Conservation (phyloP, 306 rosid genomes). For the Cucurbita ficifolia region DNA sequence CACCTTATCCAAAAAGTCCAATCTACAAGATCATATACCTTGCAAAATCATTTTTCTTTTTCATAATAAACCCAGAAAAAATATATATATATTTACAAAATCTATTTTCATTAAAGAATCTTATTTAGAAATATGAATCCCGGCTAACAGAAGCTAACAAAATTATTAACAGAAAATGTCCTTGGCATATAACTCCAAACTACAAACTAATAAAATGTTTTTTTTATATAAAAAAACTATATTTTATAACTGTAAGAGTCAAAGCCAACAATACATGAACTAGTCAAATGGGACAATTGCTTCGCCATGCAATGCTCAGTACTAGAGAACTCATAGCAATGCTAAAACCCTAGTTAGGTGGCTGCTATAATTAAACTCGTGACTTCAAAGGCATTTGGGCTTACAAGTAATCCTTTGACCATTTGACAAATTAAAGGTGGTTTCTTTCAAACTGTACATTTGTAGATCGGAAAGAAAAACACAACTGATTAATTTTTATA, state of each 20-base stretch:
- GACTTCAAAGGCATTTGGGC: background rate
- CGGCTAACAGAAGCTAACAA: background rate
- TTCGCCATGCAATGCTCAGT: background rate
- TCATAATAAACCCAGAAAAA: too few relatives aligned
- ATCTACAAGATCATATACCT: too few relatives aligned
- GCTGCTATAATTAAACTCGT: background rate
- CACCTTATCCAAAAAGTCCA: too few relatives aligned
- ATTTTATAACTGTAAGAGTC: background rate
- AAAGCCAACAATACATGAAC: background rate
- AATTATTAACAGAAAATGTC: background rate
- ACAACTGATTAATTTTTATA: background rate
- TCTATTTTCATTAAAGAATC: background rate
- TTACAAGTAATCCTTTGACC: background rate
- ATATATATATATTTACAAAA: too few relatives aligned
- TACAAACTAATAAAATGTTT: too few relatives aligned
- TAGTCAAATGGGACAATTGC: background rate
- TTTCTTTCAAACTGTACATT: background rate
- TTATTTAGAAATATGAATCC: background rate
- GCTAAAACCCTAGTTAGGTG: background rate
- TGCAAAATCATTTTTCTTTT: too few relatives aligned
- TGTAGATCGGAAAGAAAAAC: background rate
- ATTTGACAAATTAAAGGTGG: background rate
- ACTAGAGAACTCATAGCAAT: background rate
- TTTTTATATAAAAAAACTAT: too few relatives aligned
- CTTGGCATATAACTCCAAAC: background rate